Conservation (phyloP, 148 eudicot genomes). For the Rhododendron mucronatum region DNA sequence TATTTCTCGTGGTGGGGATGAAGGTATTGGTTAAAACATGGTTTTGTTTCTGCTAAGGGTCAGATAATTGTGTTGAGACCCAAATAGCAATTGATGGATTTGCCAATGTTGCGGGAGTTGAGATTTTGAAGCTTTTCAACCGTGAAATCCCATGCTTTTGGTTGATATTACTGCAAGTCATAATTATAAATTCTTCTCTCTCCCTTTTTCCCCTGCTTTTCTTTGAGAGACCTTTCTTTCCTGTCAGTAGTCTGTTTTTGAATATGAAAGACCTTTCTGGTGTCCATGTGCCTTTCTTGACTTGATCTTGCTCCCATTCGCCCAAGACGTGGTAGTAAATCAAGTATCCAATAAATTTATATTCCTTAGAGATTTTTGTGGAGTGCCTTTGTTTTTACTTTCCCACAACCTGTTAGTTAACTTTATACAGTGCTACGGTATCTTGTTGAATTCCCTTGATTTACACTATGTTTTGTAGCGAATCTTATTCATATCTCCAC, state of each 20-base stretch:
- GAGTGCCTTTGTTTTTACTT: neutral
- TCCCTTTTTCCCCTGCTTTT: neutral
- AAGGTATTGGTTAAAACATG: neutral
- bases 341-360: neutral
- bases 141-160: neutral
- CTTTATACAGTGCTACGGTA: neutral
- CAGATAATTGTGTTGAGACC: neutral
- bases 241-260: neutral
- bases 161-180: neutral
- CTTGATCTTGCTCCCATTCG: neutral
- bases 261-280: neutral
- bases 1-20: neutral
- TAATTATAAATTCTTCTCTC: neutral
- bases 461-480: neutral
- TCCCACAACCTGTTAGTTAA: neutral
- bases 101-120: neutral
- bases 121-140: neutral
- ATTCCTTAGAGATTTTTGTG: neutral
- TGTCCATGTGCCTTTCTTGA: neutral
- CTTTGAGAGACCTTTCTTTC: neutral
- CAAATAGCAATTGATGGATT: neutral
- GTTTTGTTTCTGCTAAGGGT: neutral
- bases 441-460: neutral
- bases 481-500: neutral
- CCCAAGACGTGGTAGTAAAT: neutral